These are phyloP conservation scores for Fraxinus americana DNA, from an alignment of 257 asterid genomes.

Conservation along the genomic window DNA sequence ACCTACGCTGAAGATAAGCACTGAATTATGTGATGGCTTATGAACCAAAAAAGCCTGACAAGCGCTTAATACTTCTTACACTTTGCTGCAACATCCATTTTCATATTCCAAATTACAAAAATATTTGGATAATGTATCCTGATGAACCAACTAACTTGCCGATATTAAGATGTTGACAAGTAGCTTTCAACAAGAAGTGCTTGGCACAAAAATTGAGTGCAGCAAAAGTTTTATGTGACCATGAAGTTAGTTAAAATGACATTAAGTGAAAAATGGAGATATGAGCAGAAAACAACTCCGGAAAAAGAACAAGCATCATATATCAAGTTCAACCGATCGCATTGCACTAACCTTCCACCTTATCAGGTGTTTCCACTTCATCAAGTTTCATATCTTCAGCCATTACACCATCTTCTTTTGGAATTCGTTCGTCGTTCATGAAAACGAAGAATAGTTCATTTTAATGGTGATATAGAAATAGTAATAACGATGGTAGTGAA, in stretches of 20 bases:
- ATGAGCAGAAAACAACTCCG: not conserved
- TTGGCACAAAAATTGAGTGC: not conserved
- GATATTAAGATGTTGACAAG: not conserved
- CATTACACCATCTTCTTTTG: conserved; percentile 42
- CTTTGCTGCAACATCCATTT: not conserved
- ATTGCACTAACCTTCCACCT: conserved; percentile 31
- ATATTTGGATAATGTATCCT: not conserved
- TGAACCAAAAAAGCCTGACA: not conserved
- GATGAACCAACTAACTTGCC: not conserved
- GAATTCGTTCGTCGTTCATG: conserved; percentile 26
- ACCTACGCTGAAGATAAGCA: not conserved
- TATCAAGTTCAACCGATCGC: not conserved
- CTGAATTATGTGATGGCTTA: not conserved
- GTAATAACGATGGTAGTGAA: not conserved
- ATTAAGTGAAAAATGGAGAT: not conserved
- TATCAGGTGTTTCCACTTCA: conserved; percentile 34
- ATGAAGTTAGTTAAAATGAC: not conserved
- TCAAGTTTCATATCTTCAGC: conserved; percentile 42
- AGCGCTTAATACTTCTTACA: not conserved
- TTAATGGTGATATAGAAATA: not conserved
- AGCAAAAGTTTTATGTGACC: not conserved
- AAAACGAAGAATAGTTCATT: not conserved
- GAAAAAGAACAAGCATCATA: conserved; percentile 1
- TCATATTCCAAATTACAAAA: not conserved
- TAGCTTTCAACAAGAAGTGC: not conserved